Conservation (phyloP, 257 asterid species). For the Primulina tabacum region DNA sequence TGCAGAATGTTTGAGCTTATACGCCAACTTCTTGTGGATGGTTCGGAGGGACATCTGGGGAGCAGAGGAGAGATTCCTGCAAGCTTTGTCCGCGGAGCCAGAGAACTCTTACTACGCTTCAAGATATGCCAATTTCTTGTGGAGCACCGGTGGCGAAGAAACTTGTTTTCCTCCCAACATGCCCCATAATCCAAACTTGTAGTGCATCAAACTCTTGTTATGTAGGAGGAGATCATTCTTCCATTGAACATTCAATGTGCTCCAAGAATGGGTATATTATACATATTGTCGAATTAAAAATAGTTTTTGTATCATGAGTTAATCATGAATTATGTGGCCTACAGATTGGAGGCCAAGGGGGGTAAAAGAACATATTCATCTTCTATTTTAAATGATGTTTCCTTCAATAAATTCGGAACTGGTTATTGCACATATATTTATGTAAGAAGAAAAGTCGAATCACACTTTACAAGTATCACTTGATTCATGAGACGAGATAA, state of each 20-base stretch:
- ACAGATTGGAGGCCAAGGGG: background rate
- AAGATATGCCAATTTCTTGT: constrained; percentile 68
- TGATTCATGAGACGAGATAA: too few species aligned
- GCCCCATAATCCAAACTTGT: constrained; percentile 27
- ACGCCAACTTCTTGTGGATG: constrained; percentile 76
- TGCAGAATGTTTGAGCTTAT: constrained; percentile 54
- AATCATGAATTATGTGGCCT: background rate
- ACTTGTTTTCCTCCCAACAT: constrained; percentile 64
- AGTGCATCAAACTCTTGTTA: background rate
- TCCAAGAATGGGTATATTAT: background rate
- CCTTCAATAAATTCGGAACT: background rate
- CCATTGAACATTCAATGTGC: background rate
- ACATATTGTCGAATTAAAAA: background rate
- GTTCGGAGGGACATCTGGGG: constrained; percentile 58
- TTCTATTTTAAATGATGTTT: background rate
- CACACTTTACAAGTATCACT: too few species aligned
- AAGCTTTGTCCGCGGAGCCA: constrained; percentile 64
- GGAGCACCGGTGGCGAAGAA: constrained; percentile 90
- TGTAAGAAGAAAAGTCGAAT: too few species aligned
- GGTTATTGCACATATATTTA: too few species aligned
- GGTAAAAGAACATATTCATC: background rate
- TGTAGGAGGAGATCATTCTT: background rate
- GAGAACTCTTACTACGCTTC: constrained; percentile 49
- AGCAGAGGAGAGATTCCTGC: constrained; percentile 71
- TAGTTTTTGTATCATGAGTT: background rate